A percentile compares a stretch with the other conserved stretches of the same genome.
These are phyloP conservation scores for Fagopyrum tataricum DNA, from an alignment of 148 eudicot genomes.

Conservation along the genomic window DNA sequence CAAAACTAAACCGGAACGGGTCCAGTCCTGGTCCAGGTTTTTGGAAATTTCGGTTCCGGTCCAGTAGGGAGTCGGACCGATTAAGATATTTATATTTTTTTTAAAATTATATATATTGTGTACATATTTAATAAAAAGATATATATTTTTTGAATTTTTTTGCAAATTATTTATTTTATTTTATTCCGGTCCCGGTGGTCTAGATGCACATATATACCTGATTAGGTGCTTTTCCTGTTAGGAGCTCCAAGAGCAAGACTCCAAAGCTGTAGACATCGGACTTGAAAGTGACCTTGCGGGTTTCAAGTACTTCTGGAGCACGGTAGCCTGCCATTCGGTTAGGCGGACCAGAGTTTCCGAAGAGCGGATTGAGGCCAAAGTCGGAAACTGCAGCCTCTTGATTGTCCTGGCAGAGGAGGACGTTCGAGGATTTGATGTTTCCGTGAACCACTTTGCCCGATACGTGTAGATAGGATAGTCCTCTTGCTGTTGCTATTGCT, in stretches of 20 bases:
- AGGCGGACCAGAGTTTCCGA: conserved; percentile 29
- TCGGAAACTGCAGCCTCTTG: conserved; percentile 36
- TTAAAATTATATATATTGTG: too few species aligned
- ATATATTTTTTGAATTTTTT: too few species aligned
- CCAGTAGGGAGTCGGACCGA: too few species aligned
- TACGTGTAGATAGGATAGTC: conserved; percentile 65
- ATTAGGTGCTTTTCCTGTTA: conserved; percentile 70
- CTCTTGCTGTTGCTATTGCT: conserved; percentile 62
- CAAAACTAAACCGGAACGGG: too few species aligned
- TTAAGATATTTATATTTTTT: too few species aligned
- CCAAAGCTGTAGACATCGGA: conserved; percentile 75
- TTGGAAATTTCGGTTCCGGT: too few species aligned
- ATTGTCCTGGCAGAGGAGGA: conserved; percentile 46
- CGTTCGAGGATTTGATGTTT: conserved; percentile 80
- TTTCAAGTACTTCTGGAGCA: conserved; percentile 58
- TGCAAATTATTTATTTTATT: too few species aligned
- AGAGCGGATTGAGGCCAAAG: conserved; percentile 41
- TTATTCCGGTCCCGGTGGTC: too few species aligned
- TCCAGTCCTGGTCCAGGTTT: too few species aligned
- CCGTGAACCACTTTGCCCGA: conserved; percentile 68
- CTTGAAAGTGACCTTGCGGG: conserved; percentile 46
- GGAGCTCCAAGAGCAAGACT: conserved; percentile 46
- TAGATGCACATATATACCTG: too few species aligned
- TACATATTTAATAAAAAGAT: too few species aligned
- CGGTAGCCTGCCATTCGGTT: conserved; percentile 57